Evolutionary conservation across 2,329 filamentous ascomycete genomes (phyloP), one percentile per base, ranked within the genome.

Genomic region (Domatiomyces catenatus): DNA sequence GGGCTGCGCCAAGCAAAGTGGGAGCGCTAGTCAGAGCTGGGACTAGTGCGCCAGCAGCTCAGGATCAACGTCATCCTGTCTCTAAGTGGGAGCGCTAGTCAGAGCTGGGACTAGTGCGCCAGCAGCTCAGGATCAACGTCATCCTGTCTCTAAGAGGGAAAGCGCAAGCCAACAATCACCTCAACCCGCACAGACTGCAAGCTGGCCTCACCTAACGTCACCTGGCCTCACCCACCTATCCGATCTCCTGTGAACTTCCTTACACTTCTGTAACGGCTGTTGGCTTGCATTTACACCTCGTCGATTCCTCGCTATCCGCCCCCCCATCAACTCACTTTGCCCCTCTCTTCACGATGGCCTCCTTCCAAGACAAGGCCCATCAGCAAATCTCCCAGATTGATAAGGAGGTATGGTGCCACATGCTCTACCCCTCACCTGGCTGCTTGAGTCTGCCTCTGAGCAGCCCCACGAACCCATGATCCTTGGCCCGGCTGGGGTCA

Each of bases 381-480:
- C 73, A 80, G 66, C 73, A 78, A 59, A 74, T 83, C 60, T 76
- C 76, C 60, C 77, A 81, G 71, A 76, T 83, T 64, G 79, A 83
- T 71, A 82, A 82, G 70, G 77, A 80, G 75, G 77, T 81, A 66
- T 60, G 73, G 66, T 22, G 43, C 18, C 43, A 18, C 44, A 45
- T 42, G 22, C 17, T 48, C 32, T 44, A 12, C 32, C 28, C 24
- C 19, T 19, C 20, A 50, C 32, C 24, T 53, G 39, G 10, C 43
- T 4, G 43, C 10, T 6, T 24, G n/a, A 24, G 32, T 15, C 32
- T 39, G 10, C 32, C 10, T 39, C 32, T 15, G 32, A 39, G 32
- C 12, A 39, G 32, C 32, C 32, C 32, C 32, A 39, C 10, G 12
- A 5, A 39, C 32, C 15, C 32, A 12, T 39, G 32, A 39, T 39